A percentile compares a stretch with the other conserved stretches of the same genome.
Conservation (phyloP, 2,329 filamentous ascomycete genomes). For the Claviceps sp. region DNA sequence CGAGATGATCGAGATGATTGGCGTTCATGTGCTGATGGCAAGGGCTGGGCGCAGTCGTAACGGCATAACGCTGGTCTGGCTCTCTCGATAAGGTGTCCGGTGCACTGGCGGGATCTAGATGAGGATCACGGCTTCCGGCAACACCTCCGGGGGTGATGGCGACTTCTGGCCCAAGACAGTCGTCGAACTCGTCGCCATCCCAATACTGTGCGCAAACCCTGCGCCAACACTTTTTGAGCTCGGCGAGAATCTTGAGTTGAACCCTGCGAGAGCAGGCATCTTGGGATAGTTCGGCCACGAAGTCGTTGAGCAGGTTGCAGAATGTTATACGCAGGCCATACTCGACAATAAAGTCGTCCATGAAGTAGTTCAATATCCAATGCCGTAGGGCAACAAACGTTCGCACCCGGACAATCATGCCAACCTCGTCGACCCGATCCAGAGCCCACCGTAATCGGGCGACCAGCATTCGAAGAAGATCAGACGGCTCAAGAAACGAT, state of each 20-base stretch:
- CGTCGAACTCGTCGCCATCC: constrained; percentile 58
- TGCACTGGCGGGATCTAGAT: constrained; percentile 35
- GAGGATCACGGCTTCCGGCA: constrained; percentile 44
- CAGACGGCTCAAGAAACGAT: constrained; percentile 63
- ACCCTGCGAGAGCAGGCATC: constrained; percentile 33
- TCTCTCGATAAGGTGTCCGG: constrained; percentile 34
- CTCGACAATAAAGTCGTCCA: constrained; percentile 79
- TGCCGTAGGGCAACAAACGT: constrained; percentile 92
- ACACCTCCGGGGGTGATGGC: constrained; percentile 67
- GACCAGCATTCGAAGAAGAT: constrained; percentile 72
- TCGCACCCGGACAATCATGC: constrained; percentile 86
- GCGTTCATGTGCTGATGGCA: constrained; percentile 3
- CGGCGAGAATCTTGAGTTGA: constrained; percentile 72
- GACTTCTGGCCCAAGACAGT: constrained; percentile 46
- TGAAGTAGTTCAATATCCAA: constrained; percentile 97
- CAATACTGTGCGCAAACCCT: constrained; percentile 81
- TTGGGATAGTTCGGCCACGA: constrained; percentile 40
- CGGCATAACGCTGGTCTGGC: constrained; percentile 30
- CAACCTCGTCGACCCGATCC: constrained; percentile 63
- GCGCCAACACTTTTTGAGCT: constrained; percentile 96
- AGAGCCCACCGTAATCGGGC: constrained; percentile 81
- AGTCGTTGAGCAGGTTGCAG: constrained; percentile 65
- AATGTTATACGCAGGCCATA: constrained; percentile 63
- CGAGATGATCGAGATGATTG: constrained; percentile 19
- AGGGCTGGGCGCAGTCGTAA: constrained; percentile 15